Base-by-base conservation (phyloP, 768 basidiomycete species). In the Mycena sanguinolenta region DNA sequence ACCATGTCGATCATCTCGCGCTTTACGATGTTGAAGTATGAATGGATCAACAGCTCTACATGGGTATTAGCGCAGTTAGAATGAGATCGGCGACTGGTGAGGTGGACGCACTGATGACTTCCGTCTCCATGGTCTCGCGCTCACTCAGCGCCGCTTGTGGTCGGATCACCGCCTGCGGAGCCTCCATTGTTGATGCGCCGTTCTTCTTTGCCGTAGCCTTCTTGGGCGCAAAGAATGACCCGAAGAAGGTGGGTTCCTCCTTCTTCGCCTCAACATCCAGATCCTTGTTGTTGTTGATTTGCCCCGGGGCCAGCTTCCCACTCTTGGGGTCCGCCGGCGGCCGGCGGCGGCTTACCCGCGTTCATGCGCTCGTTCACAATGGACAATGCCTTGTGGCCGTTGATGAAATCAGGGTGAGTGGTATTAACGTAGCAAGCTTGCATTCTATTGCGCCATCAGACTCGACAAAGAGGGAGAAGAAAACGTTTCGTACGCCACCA, bases 1-100 rank as follows among this genome's bases (percentile, higher is more conserved):
- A 99, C 95, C 96, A 98, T 98, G 82, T 99, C 97, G 76, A 99
- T 99, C 94, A 99, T 96, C 82, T 98, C 97, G 67, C 97, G 92
- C 84, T 99, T 99, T 64, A 98, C 95, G 73, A 98, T 96, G 83
- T 98, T 96, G 87, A 94, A 98, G 82, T 98, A 98, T 5, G 96
- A 98, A 79, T 94, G 89, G 75, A 99, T 99, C 77, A 99, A 90
- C 55, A 98, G 88, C 82, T 99, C 96, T 97, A 77, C 34, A 46
- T 46, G 16, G 10, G 17, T n/a, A 8, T 46, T 27, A 63, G 13
- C 69, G 19, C 52, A 55, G 7, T 71, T 17, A 39, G 54, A 34
- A 70, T 12, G 21, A 19, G 52, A 16, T 62, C 27, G 17, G 65
- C 25, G 61, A 58, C 34, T 58, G 52, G 70, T 30, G 25, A 46